Evolutionary conservation across 2,329 filamentous ascomycete genomes (phyloP).

Genomic region (Fusarium pseudograminearum): DNA sequence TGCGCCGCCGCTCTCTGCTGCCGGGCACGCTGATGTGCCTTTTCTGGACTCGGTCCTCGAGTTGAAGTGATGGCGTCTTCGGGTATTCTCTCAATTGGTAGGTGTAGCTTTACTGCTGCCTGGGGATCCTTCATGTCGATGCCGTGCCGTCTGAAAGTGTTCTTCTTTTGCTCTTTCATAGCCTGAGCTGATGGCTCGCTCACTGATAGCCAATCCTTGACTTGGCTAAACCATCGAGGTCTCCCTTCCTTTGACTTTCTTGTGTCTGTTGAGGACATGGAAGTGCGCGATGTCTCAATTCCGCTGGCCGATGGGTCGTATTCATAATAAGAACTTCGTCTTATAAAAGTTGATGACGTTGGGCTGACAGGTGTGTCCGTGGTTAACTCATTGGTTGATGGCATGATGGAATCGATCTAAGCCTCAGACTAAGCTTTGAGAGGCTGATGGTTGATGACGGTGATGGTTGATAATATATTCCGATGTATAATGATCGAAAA

Average conservation of each 20-base stretch:
- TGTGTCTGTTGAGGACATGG: slow-evolving; percentile 20
- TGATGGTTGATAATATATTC: neutral
- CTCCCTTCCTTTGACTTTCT: slow-evolving; percentile 49
- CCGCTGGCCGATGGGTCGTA: slow-evolving; percentile 42
- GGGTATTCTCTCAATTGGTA: slow-evolving; percentile 60
- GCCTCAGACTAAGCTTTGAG: neutral
- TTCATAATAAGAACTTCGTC: slow-evolving; percentile 39
- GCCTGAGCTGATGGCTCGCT: slow-evolving; percentile 65
- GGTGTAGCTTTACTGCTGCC: slow-evolving; percentile 60
- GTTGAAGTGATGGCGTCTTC: slow-evolving; percentile 60
- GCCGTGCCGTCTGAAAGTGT: slow-evolving; percentile 58
- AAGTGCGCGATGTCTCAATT: slow-evolving; percentile 34
- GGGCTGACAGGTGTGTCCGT: slow-evolving; percentile 18
- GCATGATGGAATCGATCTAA: slow-evolving; percentile 17
- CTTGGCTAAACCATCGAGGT: slow-evolving; percentile 56
- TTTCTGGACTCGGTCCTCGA: slow-evolving; percentile 61
- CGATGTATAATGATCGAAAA: neutral
- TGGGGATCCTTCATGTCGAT: slow-evolving; percentile 58
- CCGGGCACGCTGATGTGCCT: slow-evolving; percentile 53
- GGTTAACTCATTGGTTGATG: slow-evolving; percentile 11
- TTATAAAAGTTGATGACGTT: slow-evolving; percentile 27
- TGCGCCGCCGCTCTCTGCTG: slow-evolving; percentile 50
- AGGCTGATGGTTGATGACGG: neutral
- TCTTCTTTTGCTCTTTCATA: slow-evolving; percentile 60
- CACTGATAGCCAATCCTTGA: slow-evolving; percentile 62